Evolutionary conservation across 2,329 filamentous ascomycete species (phyloP).

Genomic region (Trichoderma oligosporum): DNA sequence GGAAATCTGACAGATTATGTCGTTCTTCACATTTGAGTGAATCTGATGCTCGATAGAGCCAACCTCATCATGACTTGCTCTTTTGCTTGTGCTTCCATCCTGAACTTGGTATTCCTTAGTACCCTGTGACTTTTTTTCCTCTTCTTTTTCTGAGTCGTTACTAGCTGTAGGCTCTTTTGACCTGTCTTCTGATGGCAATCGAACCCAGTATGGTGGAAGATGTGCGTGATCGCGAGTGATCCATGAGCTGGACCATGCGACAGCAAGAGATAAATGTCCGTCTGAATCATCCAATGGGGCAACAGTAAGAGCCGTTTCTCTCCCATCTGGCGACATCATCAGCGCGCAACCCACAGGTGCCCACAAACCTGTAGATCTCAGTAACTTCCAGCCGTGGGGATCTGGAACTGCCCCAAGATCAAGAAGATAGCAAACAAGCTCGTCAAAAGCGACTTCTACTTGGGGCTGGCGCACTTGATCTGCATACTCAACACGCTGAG

Average conservation of each 20-base stretch:
- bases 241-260: constrained; percentile 55
- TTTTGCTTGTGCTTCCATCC: not conserved
- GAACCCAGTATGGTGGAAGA: constrained; percentile 58
- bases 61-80: constrained; percentile 24
- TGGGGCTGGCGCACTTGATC: constrained; percentile 53
- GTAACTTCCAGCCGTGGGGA: constrained; percentile 53
- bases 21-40: constrained; percentile 25
- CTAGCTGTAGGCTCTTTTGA: not conserved
- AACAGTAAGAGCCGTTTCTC: constrained; percentile 48
- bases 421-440: constrained; percentile 58
- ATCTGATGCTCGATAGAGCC: constrained; percentile 36
- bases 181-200: constrained; percentile 37
- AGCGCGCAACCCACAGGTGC: constrained; percentile 56
- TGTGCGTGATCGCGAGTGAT: constrained; percentile 49
- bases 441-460: constrained; percentile 53
- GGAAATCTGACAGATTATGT: constrained; percentile 49
- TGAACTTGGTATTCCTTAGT: constrained; percentile 8
- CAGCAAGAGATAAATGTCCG: constrained; percentile 54
- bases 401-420: constrained; percentile 62
- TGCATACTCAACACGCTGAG: constrained; percentile 61
- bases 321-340: constrained; percentile 50
- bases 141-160: not conserved
- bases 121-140: constrained; percentile 1
- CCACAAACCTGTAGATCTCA: constrained; percentile 57
- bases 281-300: constrained; percentile 58